Percentiles rank a stretch among this genome's conserved stretches.
Conservation (phyloP, 176 grass and related monocot genomes). For the Ensete ventricosum region DNA sequence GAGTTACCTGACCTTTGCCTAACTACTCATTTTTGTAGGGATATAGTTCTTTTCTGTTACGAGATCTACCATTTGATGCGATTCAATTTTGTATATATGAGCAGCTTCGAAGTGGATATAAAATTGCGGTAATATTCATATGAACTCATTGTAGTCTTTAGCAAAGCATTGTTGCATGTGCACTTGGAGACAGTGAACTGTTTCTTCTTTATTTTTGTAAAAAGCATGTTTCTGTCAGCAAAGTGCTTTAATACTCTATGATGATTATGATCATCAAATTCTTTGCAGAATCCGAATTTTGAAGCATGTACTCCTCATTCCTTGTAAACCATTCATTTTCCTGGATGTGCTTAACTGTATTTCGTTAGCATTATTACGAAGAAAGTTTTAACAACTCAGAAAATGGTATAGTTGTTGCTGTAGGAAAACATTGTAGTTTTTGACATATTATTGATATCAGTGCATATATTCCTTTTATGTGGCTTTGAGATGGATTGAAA, state of each 20-base stretch:
- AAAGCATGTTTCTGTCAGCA: background rate
- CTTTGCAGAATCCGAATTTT: background rate
- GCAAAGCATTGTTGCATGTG: background rate
- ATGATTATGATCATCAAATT: background rate
- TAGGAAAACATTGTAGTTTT: too few species aligned
- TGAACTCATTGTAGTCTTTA: background rate
- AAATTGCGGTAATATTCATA: conserved; percentile 32
- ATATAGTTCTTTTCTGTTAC: conserved; percentile 84
- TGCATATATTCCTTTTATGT: too few species aligned
- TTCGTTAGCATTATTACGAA: background rate
- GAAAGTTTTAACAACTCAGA: background rate
- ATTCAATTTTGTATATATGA: conserved; percentile 97
- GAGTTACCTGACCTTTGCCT: background rate
- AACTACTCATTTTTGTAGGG: conserved; percentile 39
- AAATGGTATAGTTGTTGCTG: background rate
- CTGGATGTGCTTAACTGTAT: too few species aligned
- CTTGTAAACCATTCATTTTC: background rate
- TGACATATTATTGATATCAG: too few species aligned
- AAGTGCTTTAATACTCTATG: background rate
- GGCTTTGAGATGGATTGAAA: too few species aligned
- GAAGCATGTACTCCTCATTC: background rate
- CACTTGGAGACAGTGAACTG: background rate
- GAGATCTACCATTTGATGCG: conserved; percentile 90
- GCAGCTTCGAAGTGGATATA: conserved; percentile 92
- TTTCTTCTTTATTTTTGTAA: background rate